These are phyloP conservation scores for Russula compacta DNA, from an alignment of 768 basidiomycete species.

Conservation along the genomic window DNA sequence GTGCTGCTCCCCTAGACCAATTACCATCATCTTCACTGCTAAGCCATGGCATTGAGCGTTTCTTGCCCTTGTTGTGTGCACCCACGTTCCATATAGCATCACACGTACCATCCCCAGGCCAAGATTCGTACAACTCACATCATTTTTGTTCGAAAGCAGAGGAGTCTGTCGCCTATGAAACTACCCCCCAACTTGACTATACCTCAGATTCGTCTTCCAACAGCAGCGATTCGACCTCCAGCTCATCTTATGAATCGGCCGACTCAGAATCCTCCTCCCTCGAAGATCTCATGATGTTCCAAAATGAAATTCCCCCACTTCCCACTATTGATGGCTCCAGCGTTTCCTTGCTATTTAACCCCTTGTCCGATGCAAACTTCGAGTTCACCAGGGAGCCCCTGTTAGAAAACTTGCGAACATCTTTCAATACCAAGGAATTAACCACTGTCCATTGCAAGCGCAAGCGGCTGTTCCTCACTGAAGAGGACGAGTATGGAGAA, in stretches of 20 bases:
- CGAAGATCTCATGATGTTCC: neutral
- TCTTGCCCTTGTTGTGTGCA: neutral
- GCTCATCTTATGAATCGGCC: neutral
- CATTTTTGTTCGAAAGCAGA: neutral
- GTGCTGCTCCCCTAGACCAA: neutral
- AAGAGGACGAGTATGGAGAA: conserved; percentile 4
- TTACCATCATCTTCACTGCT: neutral
- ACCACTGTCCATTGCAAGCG: conserved; percentile 1
- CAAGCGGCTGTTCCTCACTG: conserved; percentile 6
- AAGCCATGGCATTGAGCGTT: neutral
- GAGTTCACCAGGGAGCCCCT: neutral
- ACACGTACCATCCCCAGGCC: neutral
- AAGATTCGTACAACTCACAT: neutral
- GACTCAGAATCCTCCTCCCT: neutral
- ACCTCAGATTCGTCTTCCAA: conserved; percentile 2
- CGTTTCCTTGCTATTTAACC: neutral
- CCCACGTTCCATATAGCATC: neutral
- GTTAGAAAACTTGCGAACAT: neutral
- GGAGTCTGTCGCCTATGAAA: neutral
- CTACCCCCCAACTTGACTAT: neutral
- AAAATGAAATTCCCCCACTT: neutral
- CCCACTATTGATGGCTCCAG: neutral
- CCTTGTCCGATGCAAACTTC: neutral
- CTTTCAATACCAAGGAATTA: neutral
- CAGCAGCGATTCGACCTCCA: neutral